A percentile compares a stretch with the other conserved stretches of the same genome.
Conservation (phyloP, 2,329 filamentous ascomycete species). For the Apiospora aurea region DNA sequence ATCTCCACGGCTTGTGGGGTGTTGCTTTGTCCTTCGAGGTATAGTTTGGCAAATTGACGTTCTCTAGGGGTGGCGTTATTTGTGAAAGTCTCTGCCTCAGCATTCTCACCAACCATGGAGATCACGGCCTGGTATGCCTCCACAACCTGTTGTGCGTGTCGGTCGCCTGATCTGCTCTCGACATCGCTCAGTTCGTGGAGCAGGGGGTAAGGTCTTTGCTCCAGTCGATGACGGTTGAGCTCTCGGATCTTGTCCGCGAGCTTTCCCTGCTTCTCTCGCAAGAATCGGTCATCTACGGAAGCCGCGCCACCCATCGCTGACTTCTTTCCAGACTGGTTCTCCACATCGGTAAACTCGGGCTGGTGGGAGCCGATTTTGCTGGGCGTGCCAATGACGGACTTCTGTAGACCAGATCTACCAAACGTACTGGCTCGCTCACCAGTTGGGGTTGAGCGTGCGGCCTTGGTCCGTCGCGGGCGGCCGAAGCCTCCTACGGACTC, state of each 20-base stretch:
- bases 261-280: constrained; percentile 83
- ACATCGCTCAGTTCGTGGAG: constrained; percentile 78
- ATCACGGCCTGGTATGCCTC: constrained; percentile 85
- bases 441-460: constrained; percentile 41
- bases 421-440: constrained; percentile 63
- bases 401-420: constrained; percentile 72
- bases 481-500: constrained; percentile 66
- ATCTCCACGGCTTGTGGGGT: constrained; percentile 70
- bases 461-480: constrained; percentile 59
- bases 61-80: constrained; percentile 74
- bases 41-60: constrained; percentile 77
- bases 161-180: constrained; percentile 72
- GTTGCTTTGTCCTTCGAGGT: constrained; percentile 76
- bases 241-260: constrained; percentile 81
- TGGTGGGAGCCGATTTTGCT: constrained; percentile 71
- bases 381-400: constrained; percentile 86
- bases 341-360: constrained; percentile 72
- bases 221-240: constrained; percentile 76
- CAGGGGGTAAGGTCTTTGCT: constrained; percentile 73
- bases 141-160: constrained; percentile 76
- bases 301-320: constrained; percentile 53
- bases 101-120: constrained; percentile 77
- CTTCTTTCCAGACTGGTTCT: constrained; percentile 60
- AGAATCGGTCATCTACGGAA: constrained; percentile 75
- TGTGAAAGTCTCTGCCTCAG: constrained; percentile 63